phyloP scores from a whole-genome alignment of 2,329 filamentous ascomycete genomes.

The Colletotrichum costaricense region DNA sequence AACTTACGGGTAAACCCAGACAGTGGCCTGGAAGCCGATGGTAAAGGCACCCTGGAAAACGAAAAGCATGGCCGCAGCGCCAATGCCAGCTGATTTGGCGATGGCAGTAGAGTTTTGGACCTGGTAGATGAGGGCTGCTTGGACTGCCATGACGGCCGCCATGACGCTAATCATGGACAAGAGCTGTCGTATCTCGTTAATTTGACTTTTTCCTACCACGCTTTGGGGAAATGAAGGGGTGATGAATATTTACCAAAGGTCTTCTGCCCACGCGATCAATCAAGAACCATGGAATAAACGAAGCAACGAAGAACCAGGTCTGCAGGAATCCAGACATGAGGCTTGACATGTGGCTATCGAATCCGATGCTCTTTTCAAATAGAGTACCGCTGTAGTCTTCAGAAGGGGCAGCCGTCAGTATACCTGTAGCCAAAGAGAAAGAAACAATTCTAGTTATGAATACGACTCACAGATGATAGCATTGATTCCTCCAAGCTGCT shows the following conservation, averaged over 20 bases:
- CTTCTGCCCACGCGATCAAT: conserved; percentile 59
- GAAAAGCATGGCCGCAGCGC: conserved; percentile 53
- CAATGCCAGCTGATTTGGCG: conserved; percentile 48
- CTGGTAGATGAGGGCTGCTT: conserved; percentile 53
- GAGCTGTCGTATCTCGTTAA: conserved; percentile 37
- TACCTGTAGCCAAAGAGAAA: background rate
- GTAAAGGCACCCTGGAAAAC: conserved; percentile 54
- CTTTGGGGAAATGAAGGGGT: background rate
- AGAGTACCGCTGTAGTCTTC: conserved; percentile 57
- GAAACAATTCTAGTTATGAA: accelerated
- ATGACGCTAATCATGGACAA: conserved; percentile 54
- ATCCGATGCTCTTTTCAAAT: conserved; percentile 57
- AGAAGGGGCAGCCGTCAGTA: background rate
- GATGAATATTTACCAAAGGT: background rate
- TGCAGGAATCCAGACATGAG: conserved; percentile 65
- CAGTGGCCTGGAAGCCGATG: conserved; percentile 49
- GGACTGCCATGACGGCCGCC: conserved; percentile 53
- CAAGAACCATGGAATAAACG: conserved; percentile 58
- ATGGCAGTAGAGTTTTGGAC: conserved; percentile 48
- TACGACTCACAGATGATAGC: conserved; percentile 54
- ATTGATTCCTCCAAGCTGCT: conserved; percentile 62
- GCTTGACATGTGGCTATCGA: conserved; percentile 55
- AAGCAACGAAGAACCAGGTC: conserved; percentile 55
- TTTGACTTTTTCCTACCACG: background rate
- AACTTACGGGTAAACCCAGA: conserved; percentile 47